Conservation (phyloP, 495 filamentous ascomycete species). For the Aspergillus baeticus region DNA sequence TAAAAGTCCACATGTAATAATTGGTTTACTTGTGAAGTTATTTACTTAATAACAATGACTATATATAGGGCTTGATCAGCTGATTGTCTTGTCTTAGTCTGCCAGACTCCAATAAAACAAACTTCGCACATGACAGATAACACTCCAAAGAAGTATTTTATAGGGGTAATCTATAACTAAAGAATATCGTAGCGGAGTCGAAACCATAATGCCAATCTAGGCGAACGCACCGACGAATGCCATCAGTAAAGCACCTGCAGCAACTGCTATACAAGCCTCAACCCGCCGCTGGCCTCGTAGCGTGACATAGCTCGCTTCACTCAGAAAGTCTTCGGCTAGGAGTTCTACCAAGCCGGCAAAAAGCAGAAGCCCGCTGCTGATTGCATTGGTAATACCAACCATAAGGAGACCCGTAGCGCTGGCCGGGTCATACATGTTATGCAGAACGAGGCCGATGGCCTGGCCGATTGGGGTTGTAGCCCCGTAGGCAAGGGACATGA, state of each 20-base stretch:
- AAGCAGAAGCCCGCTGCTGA: slow-evolving; percentile 79
- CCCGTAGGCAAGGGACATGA: slow-evolving; percentile 94
- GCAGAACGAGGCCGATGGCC: slow-evolving; percentile 78
- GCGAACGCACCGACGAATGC: slow-evolving; percentile 89
- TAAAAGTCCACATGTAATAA: too few relatives aligned
- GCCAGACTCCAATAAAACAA: too few relatives aligned
- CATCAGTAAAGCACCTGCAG: slow-evolving; percentile 78
- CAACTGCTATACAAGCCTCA: slow-evolving; percentile 74
- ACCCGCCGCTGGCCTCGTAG: slow-evolving; percentile 69
- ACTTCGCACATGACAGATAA: too few relatives aligned
- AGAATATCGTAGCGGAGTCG: background rate
- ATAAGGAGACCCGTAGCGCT: slow-evolving; percentile 80
- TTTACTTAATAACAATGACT: too few relatives aligned
- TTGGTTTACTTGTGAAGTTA: too few relatives aligned
- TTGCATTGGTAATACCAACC: slow-evolving; percentile 91
- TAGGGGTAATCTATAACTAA: slow-evolving; percentile 1
- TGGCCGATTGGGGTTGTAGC: slow-evolving; percentile 90
- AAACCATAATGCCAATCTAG: slow-evolving; percentile 41
- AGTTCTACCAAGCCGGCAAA: slow-evolving; percentile 92
- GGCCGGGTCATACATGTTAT: slow-evolving; percentile 80
- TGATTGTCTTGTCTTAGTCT: too few relatives aligned
- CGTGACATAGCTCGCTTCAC: slow-evolving; percentile 76
- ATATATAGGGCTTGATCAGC: too few relatives aligned
- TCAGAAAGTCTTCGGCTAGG: slow-evolving; percentile 90
- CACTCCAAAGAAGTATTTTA: too few relatives aligned